A percentile compares a stretch with the other conserved stretches of the same genome.
phyloP scores from a whole-genome alignment of 2,329 filamentous ascomycete genomes.

The Xylaria sp. region DNA sequence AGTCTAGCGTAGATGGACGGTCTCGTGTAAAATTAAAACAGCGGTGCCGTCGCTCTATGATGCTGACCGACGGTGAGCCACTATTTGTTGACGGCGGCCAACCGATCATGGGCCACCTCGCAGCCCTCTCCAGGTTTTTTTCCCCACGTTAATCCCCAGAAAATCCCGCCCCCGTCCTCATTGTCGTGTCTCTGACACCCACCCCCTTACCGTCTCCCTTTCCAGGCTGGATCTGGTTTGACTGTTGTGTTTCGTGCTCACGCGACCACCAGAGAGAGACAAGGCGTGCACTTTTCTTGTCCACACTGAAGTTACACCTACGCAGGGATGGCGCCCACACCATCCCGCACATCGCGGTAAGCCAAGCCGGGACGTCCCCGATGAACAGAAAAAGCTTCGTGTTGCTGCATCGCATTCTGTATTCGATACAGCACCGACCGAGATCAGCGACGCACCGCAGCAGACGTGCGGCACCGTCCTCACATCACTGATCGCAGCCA shows the following conservation, averaged over 20 bases:
- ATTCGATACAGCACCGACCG: constrained; percentile 2
- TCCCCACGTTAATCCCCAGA: constrained; percentile 24
- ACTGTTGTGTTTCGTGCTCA: constrained; percentile 12
- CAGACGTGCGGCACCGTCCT: neutral
- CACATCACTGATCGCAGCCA: constrained; percentile 2
- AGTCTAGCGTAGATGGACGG: constrained; percentile 8
- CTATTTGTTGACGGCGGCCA: constrained; percentile 4
- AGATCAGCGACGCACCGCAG: neutral
- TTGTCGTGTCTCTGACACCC: constrained; percentile 20
- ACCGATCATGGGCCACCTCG: neutral
- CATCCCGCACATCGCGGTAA: constrained; percentile 19
- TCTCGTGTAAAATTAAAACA: constrained; percentile 12
- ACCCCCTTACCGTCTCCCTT: constrained; percentile 13
- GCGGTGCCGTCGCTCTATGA: constrained; percentile 16
- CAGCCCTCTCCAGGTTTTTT: constrained; percentile 23
- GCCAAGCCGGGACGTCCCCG: constrained; percentile 21
- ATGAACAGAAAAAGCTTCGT: constrained; percentile 5
- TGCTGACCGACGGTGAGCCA: constrained; percentile 3
- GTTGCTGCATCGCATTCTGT: constrained; percentile 1
- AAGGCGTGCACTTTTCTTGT: neutral
- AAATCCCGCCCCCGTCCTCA: constrained; percentile 8
- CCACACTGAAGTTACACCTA: neutral
- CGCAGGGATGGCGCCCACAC: constrained; percentile 6
- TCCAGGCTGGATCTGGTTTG: neutral
- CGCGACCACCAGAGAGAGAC: constrained; percentile 19